phyloP scores from a whole-genome alignment of 805 yeast genomes.

The Kazachstania psychrophila region DNA sequence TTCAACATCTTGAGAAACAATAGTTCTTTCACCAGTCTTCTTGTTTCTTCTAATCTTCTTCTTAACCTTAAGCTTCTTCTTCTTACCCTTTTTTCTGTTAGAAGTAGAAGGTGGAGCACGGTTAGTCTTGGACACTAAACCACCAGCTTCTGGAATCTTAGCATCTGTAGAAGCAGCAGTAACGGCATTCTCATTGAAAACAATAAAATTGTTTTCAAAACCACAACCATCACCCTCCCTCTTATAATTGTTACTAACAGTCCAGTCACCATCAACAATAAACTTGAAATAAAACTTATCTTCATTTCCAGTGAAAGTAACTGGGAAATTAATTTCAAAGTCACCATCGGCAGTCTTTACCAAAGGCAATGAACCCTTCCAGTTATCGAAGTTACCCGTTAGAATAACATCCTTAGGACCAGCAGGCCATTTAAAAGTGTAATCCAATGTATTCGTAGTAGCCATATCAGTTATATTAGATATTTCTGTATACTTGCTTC shows the following conservation, averaged over 20 bases:
- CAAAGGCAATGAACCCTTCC: constrained; percentile 52
- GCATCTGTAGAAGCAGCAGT: constrained; percentile 25
- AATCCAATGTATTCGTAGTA: constrained; percentile 1
- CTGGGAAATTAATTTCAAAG: constrained; percentile 50
- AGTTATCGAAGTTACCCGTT: constrained; percentile 63
- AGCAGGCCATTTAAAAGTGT: constrained; percentile 34
- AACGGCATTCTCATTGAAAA: constrained; percentile 8
- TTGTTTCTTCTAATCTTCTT: constrained; percentile 20
- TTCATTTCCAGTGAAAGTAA: constrained; percentile 29
- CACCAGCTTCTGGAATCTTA: constrained; percentile 41
- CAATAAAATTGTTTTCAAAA: constrained; percentile 32
- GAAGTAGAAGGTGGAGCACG: constrained; percentile 7
- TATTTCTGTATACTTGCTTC: background rate
- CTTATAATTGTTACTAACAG: constrained; percentile 32
- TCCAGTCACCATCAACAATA: constrained; percentile 66
- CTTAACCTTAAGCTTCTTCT: constrained; percentile 8
- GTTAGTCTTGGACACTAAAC: constrained; percentile 20
- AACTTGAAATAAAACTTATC: constrained; percentile 42
- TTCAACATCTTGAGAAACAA: constrained; percentile 17
- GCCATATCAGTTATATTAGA: background rate
- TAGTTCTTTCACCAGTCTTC: constrained; percentile 33
- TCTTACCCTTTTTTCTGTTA: constrained; percentile 9
- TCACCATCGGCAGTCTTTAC: constrained; percentile 44
- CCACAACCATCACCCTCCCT: constrained; percentile 38
- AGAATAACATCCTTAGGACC: constrained; percentile 53